Evolutionary conservation across 75 land plant species (phyloP).

Genomic region (Selaginella tamariscina): DNA sequence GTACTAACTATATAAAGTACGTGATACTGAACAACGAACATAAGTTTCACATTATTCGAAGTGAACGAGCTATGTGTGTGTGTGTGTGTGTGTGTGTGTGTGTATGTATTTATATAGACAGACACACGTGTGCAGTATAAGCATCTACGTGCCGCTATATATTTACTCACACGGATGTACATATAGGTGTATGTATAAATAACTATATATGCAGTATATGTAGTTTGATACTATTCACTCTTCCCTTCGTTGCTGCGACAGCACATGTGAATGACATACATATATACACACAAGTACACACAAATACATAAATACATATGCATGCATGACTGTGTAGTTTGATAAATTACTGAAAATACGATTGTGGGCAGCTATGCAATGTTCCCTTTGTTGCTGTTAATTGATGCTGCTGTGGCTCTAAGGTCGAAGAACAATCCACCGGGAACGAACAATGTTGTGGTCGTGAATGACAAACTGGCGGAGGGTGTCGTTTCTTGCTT

Average conservation of each 20-base stretch:
- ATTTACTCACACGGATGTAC: too few species aligned
- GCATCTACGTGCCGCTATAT: too few species aligned
- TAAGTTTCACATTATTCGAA: too few species aligned
- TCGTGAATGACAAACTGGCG: constrained; percentile 45
- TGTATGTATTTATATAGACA: too few species aligned
- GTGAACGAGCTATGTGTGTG: too few species aligned
- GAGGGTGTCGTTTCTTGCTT: constrained; percentile 53
- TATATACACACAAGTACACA: background rate
- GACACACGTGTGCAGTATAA: too few species aligned
- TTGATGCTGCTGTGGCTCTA: constrained; percentile 57
- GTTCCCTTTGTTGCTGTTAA: constrained; percentile 63
- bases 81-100: too few species aligned
- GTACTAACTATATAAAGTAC: background rate
- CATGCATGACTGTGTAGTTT: background rate
- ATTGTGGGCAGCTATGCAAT: constrained; percentile 43
- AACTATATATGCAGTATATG: too few species aligned
- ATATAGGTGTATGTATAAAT: too few species aligned
- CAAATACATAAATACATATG: background rate
- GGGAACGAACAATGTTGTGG: constrained; percentile 14
- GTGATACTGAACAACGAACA: too few species aligned
- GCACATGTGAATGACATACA: background rate
- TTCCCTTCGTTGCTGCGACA: background rate
- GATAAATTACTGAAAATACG: background rate
- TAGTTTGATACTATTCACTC: too few species aligned
- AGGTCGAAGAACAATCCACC: constrained; percentile 19